Conservation (phyloP, 2,329 filamentous ascomycete species). For the Pseudogymnoascus sp. region DNA sequence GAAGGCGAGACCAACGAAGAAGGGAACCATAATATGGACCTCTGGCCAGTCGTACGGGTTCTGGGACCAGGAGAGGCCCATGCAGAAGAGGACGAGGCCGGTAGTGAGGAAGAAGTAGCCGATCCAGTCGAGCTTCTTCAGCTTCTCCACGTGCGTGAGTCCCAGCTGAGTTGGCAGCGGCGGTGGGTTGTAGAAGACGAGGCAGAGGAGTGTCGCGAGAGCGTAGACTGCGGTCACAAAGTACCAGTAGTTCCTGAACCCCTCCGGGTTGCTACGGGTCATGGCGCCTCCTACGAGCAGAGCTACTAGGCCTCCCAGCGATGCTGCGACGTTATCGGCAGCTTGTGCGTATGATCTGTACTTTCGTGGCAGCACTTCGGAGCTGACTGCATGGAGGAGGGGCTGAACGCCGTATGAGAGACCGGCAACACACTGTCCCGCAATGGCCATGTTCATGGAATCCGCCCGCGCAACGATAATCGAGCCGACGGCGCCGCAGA, state of each 20-base stretch:
- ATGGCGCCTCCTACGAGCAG: conserved; percentile 31
- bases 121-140: conserved; percentile 33
- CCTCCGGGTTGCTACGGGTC: conserved; percentile 24
- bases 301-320: conserved; percentile 27
- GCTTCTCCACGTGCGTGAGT: conserved; percentile 27
- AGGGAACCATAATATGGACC: conserved; percentile 30
- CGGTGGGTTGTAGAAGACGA: conserved; percentile 30
- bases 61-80: conserved; percentile 33
- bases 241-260: conserved; percentile 33
- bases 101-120: conserved; percentile 30
- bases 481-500: conserved; percentile 29
- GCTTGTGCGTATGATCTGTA: conserved; percentile 32
- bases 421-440: conserved; percentile 31
- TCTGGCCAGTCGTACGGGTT: conserved; percentile 35
- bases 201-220: conserved; percentile 23
- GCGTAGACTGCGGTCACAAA: conserved; percentile 27
- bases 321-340: conserved; percentile 26
- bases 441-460: conserved; percentile 31
- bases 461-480: conserved; percentile 31
- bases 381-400: conserved; percentile 32
- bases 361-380: conserved; percentile 33
- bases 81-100: conserved; percentile 33
- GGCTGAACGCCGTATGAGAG: conserved; percentile 33
- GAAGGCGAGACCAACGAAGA: conserved; percentile 28
- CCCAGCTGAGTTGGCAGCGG: conserved; percentile 22